phyloP scores from a whole-genome alignment of 1,139 yeast genomes.

The Saccharomyces hybrid region DNA sequence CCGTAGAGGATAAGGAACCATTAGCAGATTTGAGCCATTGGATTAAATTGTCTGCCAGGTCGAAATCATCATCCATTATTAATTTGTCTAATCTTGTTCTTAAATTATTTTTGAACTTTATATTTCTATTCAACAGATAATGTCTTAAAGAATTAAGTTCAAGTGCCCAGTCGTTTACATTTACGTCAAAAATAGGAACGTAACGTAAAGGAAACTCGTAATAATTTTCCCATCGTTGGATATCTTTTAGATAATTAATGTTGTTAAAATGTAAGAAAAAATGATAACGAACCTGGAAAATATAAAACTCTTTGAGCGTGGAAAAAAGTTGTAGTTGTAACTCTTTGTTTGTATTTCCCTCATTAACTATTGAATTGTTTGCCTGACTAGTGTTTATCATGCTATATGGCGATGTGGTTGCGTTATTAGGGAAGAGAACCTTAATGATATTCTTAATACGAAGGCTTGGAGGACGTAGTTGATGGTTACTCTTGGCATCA shows the following conservation, averaged over 20 bases:
- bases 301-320: constrained; percentile 17
- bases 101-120: constrained; percentile 12
- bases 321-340: constrained; percentile 7
- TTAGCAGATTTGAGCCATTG: constrained; percentile 21
- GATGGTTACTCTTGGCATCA: constrained; percentile 20
- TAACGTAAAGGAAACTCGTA: constrained; percentile 24
- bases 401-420: neutral
- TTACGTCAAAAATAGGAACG: constrained; percentile 11
- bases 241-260: constrained; percentile 17
- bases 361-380: constrained; percentile 3
- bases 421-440: constrained; percentile 5
- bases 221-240: constrained; percentile 18
- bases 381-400: neutral
- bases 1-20: constrained; percentile 14
- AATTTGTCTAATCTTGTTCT: constrained; percentile 10
- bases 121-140: constrained; percentile 21
- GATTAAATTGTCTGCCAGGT: constrained; percentile 16
- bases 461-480: constrained; percentile 21
- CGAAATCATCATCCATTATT: constrained; percentile 25
- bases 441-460: constrained; percentile 22
- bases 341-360: constrained; percentile 5
- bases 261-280: constrained; percentile 15
- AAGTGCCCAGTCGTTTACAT: constrained; percentile 11
- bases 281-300: constrained; percentile 18
- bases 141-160: constrained; percentile 22